These are phyloP conservation scores for Mycena vulgaris DNA, from an alignment of 768 basidiomycete genomes.

Conservation along the genomic window DNA sequence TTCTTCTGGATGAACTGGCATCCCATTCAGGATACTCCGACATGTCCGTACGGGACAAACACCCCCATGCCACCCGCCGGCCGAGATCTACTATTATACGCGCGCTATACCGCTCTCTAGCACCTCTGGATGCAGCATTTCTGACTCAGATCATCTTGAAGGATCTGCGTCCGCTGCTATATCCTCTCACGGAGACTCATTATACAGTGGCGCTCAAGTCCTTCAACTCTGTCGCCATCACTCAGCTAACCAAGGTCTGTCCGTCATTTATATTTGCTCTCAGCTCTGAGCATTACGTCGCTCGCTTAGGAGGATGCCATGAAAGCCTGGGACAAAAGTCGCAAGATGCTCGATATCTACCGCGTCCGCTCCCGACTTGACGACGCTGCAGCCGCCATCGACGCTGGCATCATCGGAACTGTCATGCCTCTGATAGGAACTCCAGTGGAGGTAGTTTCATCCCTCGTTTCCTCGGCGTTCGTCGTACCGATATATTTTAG, in stretches of 20 bases:
- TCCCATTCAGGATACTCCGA: constrained; percentile 75
- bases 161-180: constrained; percentile 86
- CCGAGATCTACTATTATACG: constrained; percentile 59
- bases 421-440: constrained; percentile 66
- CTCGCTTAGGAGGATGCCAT: constrained; percentile 68
- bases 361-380: constrained; percentile 71
- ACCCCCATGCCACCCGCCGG: constrained; percentile 44
- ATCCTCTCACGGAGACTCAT: constrained; percentile 71
- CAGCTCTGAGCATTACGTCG: no score
- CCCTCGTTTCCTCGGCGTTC: not conserved
- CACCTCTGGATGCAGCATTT: constrained; percentile 75
- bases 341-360: constrained; percentile 68
- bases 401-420: constrained; percentile 46
- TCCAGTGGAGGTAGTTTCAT: constrained; percentile 69
- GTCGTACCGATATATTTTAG: constrained; percentile 49
- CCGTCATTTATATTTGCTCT: not conserved
- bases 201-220: constrained; percentile 66
- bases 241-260: constrained; percentile 62
- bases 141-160: constrained; percentile 92
- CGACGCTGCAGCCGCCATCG: constrained; percentile 64
- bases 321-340: constrained; percentile 77
- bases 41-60: constrained; percentile 55
- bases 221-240: constrained; percentile 71
- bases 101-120: constrained; percentile 71
- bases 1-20: constrained; percentile 83